These are phyloP conservation scores for Parietaria judaica DNA, from an alignment of 306 rosid species.

Conservation along the genomic window DNA sequence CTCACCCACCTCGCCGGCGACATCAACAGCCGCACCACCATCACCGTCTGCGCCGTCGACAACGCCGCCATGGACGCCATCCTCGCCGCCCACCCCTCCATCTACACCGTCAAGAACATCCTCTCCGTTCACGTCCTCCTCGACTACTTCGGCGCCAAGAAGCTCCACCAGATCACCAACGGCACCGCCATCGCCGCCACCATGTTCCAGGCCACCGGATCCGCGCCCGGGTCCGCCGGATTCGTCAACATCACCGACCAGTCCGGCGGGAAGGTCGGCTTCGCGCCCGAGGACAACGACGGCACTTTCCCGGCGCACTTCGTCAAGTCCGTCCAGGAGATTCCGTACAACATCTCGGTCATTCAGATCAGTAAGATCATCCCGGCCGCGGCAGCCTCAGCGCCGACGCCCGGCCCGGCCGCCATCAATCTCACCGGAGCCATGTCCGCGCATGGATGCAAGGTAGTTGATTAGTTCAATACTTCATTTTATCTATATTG, in stretches of 20 bases:
- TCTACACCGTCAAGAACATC: slow-evolving; percentile 62
- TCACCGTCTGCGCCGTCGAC: slow-evolving; percentile 80
- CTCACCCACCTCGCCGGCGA: slow-evolving; percentile 66
- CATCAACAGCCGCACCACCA: slow-evolving; percentile 54
- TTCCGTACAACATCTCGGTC: slow-evolving; percentile 71
- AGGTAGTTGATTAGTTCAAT: background rate
- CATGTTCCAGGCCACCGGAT: slow-evolving; percentile 75
- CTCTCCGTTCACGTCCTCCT: slow-evolving; percentile 86
- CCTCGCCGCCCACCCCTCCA: slow-evolving; percentile 40
- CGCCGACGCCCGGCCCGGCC: slow-evolving; percentile 60
- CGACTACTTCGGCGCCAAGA: slow-evolving; percentile 86
- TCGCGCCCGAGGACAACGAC: slow-evolving; percentile 49
- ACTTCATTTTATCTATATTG: too few species aligned
- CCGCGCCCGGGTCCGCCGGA: slow-evolving; percentile 72
- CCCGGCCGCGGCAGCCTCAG: slow-evolving; percentile 59
- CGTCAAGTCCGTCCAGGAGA: slow-evolving; percentile 62
- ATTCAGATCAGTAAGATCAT: slow-evolving; percentile 63
- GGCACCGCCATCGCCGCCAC: slow-evolving; percentile 87
- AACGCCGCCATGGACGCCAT: slow-evolving; percentile 71
- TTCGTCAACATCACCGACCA: slow-evolving; percentile 84
- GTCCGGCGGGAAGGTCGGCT: slow-evolving; percentile 73
- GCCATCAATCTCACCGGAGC: slow-evolving; percentile 47
- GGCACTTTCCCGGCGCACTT: slow-evolving; percentile 42
- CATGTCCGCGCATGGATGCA: slow-evolving; percentile 72
- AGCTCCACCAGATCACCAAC: slow-evolving; percentile 96